phyloP scores from a whole-genome alignment of 2,329 filamentous ascomycete species.

The Macrophomina pseudophaseolina region DNA sequence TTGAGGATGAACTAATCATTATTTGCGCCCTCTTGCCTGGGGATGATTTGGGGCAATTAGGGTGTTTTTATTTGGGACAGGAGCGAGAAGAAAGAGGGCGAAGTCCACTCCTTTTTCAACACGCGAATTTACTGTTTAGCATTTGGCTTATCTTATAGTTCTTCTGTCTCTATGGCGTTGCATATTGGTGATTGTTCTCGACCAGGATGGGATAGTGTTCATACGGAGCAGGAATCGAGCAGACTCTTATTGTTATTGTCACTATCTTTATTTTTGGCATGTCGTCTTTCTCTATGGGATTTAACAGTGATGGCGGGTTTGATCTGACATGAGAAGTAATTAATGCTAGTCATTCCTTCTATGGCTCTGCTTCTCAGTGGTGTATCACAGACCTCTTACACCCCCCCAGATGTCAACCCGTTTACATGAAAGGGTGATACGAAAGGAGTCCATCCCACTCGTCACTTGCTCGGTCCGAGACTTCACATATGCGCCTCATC shows the following conservation, averaged over 20 bases:
- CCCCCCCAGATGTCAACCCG: too few relatives aligned
- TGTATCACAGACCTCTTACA: too few relatives aligned
- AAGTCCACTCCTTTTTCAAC: conserved; percentile 10
- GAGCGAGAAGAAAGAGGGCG: background rate
- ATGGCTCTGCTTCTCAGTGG: too few relatives aligned
- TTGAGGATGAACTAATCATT: background rate
- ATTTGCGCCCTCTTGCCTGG: background rate
- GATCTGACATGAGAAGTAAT: background rate
- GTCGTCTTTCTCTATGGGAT: too few relatives aligned
- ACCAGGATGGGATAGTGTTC: background rate
- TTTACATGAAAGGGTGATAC: too few relatives aligned
- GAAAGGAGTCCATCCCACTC: too few relatives aligned
- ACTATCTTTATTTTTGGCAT: too few relatives aligned
- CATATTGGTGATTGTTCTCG: background rate
- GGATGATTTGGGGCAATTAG: background rate
- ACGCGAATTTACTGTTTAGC: background rate
- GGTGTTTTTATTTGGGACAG: background rate
- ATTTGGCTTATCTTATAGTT: background rate
- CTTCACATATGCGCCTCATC: too few relatives aligned
- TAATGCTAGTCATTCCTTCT: background rate
- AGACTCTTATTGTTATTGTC: too few relatives aligned
- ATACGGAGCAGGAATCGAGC: background rate
- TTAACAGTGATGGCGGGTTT: background rate
- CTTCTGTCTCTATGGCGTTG: background rate
- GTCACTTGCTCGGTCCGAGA: too few relatives aligned